Evolutionary conservation across 2,329 filamentous ascomycete species (phyloP).

Genomic region (Rachicladosporium sp.): DNA sequence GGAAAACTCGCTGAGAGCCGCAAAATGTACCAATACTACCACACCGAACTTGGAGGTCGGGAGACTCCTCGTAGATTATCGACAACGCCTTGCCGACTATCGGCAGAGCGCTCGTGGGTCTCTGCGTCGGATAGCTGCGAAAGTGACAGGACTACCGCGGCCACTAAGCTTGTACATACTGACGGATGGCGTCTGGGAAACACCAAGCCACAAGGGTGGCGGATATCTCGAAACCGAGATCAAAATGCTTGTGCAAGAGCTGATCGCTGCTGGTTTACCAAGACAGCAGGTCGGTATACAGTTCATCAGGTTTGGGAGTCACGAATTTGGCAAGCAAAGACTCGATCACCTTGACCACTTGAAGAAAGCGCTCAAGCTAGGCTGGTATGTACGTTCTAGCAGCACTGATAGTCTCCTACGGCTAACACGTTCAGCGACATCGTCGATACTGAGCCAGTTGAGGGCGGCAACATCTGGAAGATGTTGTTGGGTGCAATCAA

Average conservation of each 20-base stretch:
- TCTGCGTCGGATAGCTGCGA: neutral
- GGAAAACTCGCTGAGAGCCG: neutral
- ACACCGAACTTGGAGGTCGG: neutral
- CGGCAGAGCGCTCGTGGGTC: too few relatives aligned
- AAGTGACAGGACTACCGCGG: neutral
- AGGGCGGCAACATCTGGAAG: slow-evolving; percentile 17
- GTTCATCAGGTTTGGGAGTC: slow-evolving; percentile 16
- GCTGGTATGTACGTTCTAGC: neutral
- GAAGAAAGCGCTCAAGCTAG: neutral
- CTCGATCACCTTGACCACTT: slow-evolving; percentile 8
- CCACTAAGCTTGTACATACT: slow-evolving; percentile 6
- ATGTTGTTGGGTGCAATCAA: slow-evolving; percentile 16
- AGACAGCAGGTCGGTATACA: slow-evolving; percentile 14
- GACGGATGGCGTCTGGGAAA: slow-evolving; percentile 7
- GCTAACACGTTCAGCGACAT: slow-evolving; percentile 11
- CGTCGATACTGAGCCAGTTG: slow-evolving; percentile 11
- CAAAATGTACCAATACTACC: neutral
- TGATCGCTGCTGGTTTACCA: neutral
- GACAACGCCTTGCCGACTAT: too few relatives aligned
- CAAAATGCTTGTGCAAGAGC: neutral
- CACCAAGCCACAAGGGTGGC: neutral
- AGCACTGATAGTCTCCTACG: neutral
- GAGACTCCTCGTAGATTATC: too few relatives aligned
- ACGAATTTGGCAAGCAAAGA: slow-evolving; percentile 5
- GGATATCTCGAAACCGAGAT: slow-evolving; percentile 2